Percentiles rank a stretch among this genome's conserved stretches.
Evolutionary conservation across 208 protist species (phyloP).

Genomic region (Trypanosoma brucei): DNA sequence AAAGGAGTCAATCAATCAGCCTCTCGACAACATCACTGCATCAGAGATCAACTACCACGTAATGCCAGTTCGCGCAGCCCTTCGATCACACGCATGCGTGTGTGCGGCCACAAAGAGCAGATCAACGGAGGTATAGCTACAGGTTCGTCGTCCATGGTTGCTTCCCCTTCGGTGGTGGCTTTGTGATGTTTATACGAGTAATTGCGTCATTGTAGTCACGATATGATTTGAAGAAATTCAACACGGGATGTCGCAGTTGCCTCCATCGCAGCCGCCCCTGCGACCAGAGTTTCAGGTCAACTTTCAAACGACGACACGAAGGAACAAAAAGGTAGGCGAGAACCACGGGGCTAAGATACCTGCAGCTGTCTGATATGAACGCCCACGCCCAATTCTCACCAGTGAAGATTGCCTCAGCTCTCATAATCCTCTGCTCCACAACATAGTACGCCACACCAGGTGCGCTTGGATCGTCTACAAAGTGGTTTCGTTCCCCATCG

Average conservation of each 20-base stretch:
- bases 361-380: slow-evolving; percentile 81
- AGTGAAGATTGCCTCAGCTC: slow-evolving; percentile 76
- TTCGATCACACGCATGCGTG: too few relatives aligned
- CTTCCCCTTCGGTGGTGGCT: slow-evolving; percentile 57
- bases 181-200: slow-evolving; percentile 77
- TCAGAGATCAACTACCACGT: too few relatives aligned
- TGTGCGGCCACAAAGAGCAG: not conserved
- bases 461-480: slow-evolving; percentile 75
- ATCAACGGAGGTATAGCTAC: slow-evolving; percentile 13
- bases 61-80: too few relatives aligned
- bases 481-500: slow-evolving; percentile 57
- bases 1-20: too few relatives aligned
- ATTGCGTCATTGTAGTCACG: slow-evolving; percentile 75
- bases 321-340: slow-evolving; percentile 75
- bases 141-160: slow-evolving; percentile 79
- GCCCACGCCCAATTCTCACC: slow-evolving; percentile 89
- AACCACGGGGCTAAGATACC: slow-evolving; percentile 62
- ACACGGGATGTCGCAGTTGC: slow-evolving; percentile 77
- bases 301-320: slow-evolving; percentile 55
- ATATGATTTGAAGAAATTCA: slow-evolving; percentile 88
- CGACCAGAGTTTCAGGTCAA: slow-evolving; percentile 61
- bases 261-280: slow-evolving; percentile 63
- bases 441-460: slow-evolving; percentile 73
- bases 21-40: too few relatives aligned
- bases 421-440: slow-evolving; percentile 84